These are phyloP conservation scores for Schizonepeta tenuifolia DNA, from an alignment of 257 asterid species.

Conservation along the genomic window DNA sequence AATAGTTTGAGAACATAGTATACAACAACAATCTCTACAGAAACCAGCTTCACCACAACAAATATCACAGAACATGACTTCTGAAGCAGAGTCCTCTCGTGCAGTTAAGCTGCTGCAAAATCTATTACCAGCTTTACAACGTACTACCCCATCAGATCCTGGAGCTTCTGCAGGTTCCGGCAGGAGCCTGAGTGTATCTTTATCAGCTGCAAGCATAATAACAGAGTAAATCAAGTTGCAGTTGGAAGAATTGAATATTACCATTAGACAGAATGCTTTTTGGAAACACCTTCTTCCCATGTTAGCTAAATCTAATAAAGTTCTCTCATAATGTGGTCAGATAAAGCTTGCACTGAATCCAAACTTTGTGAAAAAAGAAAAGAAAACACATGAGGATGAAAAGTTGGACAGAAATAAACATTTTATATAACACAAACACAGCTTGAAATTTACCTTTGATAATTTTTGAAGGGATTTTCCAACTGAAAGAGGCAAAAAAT, in stretches of 20 bases:
- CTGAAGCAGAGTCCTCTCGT: constrained; percentile 40
- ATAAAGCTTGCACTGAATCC: not conserved
- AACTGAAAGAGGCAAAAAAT: constrained; percentile 77
- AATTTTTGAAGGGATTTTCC: constrained; percentile 69
- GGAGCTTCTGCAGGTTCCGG: constrained; percentile 36
- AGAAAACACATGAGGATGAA: not conserved
- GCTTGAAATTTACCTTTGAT: constrained; percentile 48
- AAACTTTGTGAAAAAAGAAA: constrained; percentile 12
- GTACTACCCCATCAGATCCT: constrained; percentile 32
- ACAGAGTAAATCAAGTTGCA: constrained; percentile 23
- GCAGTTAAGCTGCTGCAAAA: constrained; percentile 61
- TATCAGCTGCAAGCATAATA: constrained; percentile 34
- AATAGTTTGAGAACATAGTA: constrained; percentile 65
- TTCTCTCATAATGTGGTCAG: too few relatives aligned
- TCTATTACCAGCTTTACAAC: constrained; percentile 70
- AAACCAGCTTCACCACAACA: constrained; percentile 80
- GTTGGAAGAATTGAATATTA: not conserved
- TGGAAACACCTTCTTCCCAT: not conserved
- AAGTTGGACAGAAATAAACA: not conserved
- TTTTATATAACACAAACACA: constrained; percentile 4
- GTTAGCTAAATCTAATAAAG: too few relatives aligned
- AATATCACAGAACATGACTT: constrained; percentile 64
- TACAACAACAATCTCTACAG: constrained; percentile 89
- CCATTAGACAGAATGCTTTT: not conserved
- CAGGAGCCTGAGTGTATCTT: constrained; percentile 30